Evolutionary conservation across 805 yeast genomes (phyloP).

Genomic region (Zygotorulaspora florentina): DNA sequence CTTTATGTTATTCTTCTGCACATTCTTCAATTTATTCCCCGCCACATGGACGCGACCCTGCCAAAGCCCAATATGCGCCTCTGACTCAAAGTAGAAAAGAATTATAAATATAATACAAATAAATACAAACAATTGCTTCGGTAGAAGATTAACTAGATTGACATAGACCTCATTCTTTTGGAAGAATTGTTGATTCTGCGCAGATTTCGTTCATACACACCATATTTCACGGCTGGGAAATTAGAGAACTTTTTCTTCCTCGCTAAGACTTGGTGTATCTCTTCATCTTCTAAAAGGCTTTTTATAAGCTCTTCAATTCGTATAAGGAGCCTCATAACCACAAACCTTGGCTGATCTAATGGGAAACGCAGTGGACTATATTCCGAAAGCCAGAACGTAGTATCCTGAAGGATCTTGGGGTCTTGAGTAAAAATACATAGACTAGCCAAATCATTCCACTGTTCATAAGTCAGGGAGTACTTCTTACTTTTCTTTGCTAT

Average conservation of each 20-base stretch:
- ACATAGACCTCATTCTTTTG: no score
- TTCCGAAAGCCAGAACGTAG: slow-evolving; percentile 56
- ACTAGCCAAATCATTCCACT: slow-evolving; percentile 25
- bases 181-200: no score
- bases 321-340: slow-evolving; percentile 39
- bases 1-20: no score
- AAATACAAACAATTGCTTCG: no score
- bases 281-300: slow-evolving; percentile 2
- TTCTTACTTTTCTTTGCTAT: slow-evolving; percentile 18
- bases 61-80: no score
- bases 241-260: neutral
- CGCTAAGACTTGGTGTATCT: neutral
- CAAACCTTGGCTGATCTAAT: slow-evolving; percentile 61
- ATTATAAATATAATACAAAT: no score
- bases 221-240: neutral
- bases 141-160: no score
- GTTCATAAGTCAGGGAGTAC: slow-evolving; percentile 19
- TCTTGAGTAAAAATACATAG: slow-evolving; percentile 12
- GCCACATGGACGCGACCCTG: no score
- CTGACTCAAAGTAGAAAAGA: no score
- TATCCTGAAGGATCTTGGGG: slow-evolving; percentile 32
- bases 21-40: no score
- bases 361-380: slow-evolving; percentile 68
- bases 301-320: slow-evolving; percentile 20
- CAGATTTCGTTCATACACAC: no score